Evolutionary conservation across 1,284 basidiomycete species (phyloP).

Genomic region (Megacollybia platyphylla): DNA sequence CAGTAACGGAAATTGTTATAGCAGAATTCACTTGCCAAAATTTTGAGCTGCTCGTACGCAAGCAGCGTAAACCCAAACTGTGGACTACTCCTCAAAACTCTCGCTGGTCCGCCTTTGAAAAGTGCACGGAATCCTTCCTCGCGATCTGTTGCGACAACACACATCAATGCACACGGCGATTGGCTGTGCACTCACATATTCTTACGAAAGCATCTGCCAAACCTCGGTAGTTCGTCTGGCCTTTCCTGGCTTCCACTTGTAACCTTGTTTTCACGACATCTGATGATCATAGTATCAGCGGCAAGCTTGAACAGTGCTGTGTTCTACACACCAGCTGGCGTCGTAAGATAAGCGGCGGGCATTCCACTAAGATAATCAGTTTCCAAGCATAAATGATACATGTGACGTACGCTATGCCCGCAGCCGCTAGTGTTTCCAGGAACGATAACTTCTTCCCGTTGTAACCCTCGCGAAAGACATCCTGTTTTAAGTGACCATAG

Average conservation of each 20-base stretch:
- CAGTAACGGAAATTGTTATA: neutral
- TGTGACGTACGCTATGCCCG: constrained; percentile 64
- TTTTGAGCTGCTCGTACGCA: constrained; percentile 73
- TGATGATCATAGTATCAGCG: constrained; percentile 17
- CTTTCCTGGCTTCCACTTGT: constrained; percentile 90
- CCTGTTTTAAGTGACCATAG: constrained; percentile 81
- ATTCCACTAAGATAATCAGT: constrained; percentile 58
- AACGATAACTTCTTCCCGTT: constrained; percentile 90
- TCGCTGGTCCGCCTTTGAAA: constrained; percentile 93
- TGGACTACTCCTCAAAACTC: constrained; percentile 77
- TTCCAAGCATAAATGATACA: constrained; percentile 8
- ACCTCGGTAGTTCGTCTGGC: constrained; percentile 90
- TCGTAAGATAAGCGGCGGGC: constrained; percentile 86
- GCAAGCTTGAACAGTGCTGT: constrained; percentile 11
- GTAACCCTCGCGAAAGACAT: constrained; percentile 92
- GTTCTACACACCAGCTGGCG: constrained; percentile 55
- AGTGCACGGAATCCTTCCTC: constrained; percentile 86
- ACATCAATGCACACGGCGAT: constrained; percentile 1
- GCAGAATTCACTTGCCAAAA: constrained; percentile 32
- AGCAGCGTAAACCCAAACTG: constrained; percentile 92
- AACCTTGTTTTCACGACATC: constrained; percentile 99
- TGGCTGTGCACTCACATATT: constrained; percentile 50
- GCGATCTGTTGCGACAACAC: constrained; percentile 31
- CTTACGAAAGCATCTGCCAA: constrained; percentile 81
- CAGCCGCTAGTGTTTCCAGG: constrained; percentile 78